A percentile compares a stretch with the other conserved stretches of the same genome.
These are phyloP conservation scores for Candida freyschussii DNA, from an alignment of 1,139 yeast species.

Conservation along the genomic window DNA sequence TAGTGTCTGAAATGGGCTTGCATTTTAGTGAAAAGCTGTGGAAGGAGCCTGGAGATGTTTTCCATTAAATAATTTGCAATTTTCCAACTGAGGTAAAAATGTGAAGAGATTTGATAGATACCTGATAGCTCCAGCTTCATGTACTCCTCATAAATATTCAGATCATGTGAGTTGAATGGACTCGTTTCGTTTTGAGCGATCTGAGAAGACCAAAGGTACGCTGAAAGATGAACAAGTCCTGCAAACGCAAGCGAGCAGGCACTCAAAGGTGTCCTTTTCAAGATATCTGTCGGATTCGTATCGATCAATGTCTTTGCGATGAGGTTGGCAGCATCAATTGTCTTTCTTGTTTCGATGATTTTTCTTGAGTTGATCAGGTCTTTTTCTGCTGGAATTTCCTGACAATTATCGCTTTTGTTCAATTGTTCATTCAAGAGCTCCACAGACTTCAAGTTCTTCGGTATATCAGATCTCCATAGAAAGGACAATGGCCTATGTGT, in stretches of 20 bases:
- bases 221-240: constrained; percentile 44
- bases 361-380: constrained; percentile 37
- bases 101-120: constrained; percentile 41
- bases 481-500: constrained; percentile 48
- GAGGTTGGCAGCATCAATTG: constrained; percentile 47
- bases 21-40: constrained; percentile 28
- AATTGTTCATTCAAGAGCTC: constrained; percentile 25
- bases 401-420: constrained; percentile 18
- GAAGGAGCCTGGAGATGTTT: constrained; percentile 31
- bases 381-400: constrained; percentile 25
- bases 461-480: constrained; percentile 44
- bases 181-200: constrained; percentile 12
- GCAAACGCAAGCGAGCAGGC: constrained; percentile 50
- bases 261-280: constrained; percentile 42
- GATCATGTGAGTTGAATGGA: constrained; percentile 25
- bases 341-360: constrained; percentile 45
- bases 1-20: constrained; percentile 18
- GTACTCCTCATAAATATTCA: constrained; percentile 41
- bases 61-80: constrained; percentile 42
- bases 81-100: constrained; percentile 46
- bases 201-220: constrained; percentile 40
- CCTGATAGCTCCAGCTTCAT: constrained; percentile 44
- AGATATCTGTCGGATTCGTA: constrained; percentile 38
- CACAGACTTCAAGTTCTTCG: constrained; percentile 38
- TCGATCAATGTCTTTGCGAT: constrained; percentile 42